phyloP scores from a whole-genome alignment of 2,329 filamentous ascomycete species.

The Fusarium chaquense region DNA sequence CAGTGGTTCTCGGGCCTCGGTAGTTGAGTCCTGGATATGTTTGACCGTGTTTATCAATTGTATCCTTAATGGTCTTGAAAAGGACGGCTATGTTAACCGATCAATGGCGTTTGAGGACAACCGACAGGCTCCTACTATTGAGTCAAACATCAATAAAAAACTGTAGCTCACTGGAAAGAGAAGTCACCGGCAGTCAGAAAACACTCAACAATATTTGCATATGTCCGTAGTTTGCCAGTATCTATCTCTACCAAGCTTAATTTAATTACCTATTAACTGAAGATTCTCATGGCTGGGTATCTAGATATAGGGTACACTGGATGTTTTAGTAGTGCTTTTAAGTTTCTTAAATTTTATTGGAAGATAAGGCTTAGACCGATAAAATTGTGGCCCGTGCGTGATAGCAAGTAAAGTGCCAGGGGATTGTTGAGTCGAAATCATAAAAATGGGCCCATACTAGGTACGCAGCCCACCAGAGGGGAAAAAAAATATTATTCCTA shows the following conservation, averaged over 20 bases:
- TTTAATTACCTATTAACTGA: neutral
- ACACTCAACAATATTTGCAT: too few species aligned
- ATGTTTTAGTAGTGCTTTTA: neutral
- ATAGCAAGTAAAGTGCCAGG: neutral
- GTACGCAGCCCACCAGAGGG: constrained; percentile 9
- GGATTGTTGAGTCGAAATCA: constrained; percentile 4
- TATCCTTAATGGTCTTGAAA: too few species aligned
- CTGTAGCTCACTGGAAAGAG: too few species aligned
- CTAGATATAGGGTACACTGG: constrained; percentile 22
- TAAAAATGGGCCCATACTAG: neutral
- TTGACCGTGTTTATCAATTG: neutral
- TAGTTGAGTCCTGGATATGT: neutral
- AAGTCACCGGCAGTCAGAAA: rapidly evolving
- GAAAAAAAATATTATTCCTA: constrained; percentile 29
- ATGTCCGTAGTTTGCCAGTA: neutral
- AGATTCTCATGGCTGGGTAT: constrained; percentile 9
- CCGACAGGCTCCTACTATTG: neutral
- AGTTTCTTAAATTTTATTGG: neutral
- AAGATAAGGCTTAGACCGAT: neutral
- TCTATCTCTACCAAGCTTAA: neutral
- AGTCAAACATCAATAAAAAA: too few species aligned
- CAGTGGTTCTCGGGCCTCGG: neutral
- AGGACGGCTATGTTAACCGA: constrained; percentile 15
- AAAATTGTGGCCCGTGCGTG: constrained; percentile 10
- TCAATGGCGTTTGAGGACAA: neutral